Conservation (phyloP, 2,329 filamentous ascomycete genomes). For the Curvularia lunata region DNA sequence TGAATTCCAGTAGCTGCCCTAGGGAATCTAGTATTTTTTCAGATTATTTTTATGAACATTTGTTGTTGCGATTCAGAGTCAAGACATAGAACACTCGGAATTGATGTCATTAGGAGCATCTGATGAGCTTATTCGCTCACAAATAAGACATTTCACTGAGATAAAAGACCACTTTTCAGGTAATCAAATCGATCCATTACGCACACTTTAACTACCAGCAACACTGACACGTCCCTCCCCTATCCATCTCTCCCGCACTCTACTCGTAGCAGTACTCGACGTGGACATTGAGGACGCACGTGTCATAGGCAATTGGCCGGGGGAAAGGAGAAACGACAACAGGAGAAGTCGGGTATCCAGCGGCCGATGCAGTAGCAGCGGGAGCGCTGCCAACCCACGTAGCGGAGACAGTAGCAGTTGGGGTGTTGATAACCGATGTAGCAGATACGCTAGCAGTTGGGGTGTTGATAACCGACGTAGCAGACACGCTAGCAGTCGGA, state of each 20-base stretch:
- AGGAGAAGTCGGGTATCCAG: constrained; percentile 19
- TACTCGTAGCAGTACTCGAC: constrained; percentile 23
- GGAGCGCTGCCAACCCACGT: neutral
- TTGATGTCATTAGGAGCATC: neutral
- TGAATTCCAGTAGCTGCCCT: too few relatives aligned
- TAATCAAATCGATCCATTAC: neutral
- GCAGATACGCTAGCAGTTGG: neutral
- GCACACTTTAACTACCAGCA: neutral
- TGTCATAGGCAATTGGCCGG: constrained; percentile 16
- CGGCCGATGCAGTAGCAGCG: constrained; percentile 3
- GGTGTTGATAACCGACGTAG: constrained; percentile 1
- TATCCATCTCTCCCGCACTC: neutral
- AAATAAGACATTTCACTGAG: too few relatives aligned
- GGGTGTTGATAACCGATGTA: neutral
- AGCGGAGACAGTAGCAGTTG: neutral
- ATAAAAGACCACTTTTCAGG: too few relatives aligned
- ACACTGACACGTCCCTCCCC: neutral
- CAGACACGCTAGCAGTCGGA: constrained; percentile 2
- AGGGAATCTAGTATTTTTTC: neutral
- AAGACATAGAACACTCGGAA: too few relatives aligned
- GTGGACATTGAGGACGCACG: constrained; percentile 16
- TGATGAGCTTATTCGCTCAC: neutral
- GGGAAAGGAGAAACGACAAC: constrained; percentile 18
- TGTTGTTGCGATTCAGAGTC: too few relatives aligned
- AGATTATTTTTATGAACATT: too few relatives aligned